A percentile compares a stretch with the other conserved stretches of the same genome.
Evolutionary conservation across 2,329 filamentous ascomycete genomes (phyloP).

Genomic region (Aspergillus persii): DNA sequence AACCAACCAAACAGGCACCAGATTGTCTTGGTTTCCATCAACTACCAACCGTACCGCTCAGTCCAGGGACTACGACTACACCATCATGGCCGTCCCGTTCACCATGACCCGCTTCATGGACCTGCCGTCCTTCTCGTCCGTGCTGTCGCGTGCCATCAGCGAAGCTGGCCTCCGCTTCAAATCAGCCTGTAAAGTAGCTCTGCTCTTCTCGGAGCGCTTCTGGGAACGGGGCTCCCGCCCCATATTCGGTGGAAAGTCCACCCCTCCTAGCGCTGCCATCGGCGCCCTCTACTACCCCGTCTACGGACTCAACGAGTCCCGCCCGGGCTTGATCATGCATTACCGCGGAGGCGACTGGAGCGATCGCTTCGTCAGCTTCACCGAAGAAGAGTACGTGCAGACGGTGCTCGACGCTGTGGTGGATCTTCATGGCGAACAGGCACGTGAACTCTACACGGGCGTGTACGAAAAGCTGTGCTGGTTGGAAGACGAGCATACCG

Average conservation of each 20-base stretch:
- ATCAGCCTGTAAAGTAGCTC: conserved; percentile 33
- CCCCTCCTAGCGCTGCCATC: conserved; percentile 23
- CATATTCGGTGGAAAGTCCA: conserved; percentile 32
- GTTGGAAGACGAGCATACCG: conserved; percentile 29
- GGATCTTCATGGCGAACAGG: conserved; percentile 27
- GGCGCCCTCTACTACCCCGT: conserved; percentile 33
- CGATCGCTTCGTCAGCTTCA: conserved; percentile 30
- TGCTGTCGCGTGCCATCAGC: conserved; percentile 22
- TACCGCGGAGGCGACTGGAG: conserved; percentile 33
- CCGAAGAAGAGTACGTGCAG: conserved; percentile 27
- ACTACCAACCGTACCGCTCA: conserved; percentile 22
- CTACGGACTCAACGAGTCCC: conserved; percentile 31
- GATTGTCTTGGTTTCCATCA: conserved; percentile 24
- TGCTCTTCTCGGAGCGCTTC: conserved; percentile 33
- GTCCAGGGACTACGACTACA: conserved; percentile 38
- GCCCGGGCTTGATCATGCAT: conserved; percentile 32
- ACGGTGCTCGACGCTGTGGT: conserved; percentile 30
- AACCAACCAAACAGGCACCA: conserved; percentile 13
- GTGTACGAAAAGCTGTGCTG: conserved; percentile 35
- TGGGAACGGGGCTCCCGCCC: conserved; percentile 32
- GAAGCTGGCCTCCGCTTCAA: conserved; percentile 30
- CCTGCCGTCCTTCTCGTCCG: conserved; percentile 34
- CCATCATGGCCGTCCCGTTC: conserved; percentile 39
- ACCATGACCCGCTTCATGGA: conserved; percentile 41
- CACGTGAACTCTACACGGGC: conserved; percentile 30